Conservation (phyloP, 148 eudicot species). For the Arctostaphylos glauca region DNA sequence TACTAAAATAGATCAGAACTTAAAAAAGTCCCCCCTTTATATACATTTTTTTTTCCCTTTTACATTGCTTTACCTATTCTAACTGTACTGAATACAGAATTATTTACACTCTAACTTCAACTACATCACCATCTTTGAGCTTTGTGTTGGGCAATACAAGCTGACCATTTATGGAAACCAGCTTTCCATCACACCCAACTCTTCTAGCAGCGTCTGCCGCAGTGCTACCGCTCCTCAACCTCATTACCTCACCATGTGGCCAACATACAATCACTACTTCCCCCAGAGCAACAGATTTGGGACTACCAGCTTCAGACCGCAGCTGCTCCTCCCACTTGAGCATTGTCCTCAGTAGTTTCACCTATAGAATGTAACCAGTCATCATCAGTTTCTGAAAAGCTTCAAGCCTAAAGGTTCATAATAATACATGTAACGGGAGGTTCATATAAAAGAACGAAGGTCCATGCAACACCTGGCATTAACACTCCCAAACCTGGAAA, state of each 20-base stretch:
- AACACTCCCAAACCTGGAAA: too few species aligned
- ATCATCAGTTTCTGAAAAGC: background rate
- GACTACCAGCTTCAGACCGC: conserved; percentile 52
- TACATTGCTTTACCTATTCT: background rate
- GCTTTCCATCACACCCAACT: conserved; percentile 61
- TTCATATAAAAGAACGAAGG: too few species aligned
- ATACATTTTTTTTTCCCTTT: background rate
- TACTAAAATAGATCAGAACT: background rate
- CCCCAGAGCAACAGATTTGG: conserved; percentile 35
- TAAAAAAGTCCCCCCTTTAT: background rate
- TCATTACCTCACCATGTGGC: conserved; percentile 81
- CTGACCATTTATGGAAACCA: conserved; percentile 79
- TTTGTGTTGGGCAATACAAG: conserved; percentile 65
- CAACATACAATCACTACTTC: conserved; percentile 83
- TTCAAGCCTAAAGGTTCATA: background rate
- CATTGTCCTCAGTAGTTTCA: conserved; percentile 83
- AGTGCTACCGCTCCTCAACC: conserved; percentile 77
- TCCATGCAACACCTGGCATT: too few species aligned
- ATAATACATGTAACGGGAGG: too few species aligned
- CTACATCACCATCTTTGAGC: conserved; percentile 87
- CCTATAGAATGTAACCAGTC: conserved; percentile 35
- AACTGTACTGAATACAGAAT: background rate
- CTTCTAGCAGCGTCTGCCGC: conserved; percentile 92
- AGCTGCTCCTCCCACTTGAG: conserved; percentile 93
- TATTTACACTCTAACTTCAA: conserved; percentile 63